Conservation (phyloP, 768 basidiomycete genomes). For the Lentinula raphanica region DNA sequence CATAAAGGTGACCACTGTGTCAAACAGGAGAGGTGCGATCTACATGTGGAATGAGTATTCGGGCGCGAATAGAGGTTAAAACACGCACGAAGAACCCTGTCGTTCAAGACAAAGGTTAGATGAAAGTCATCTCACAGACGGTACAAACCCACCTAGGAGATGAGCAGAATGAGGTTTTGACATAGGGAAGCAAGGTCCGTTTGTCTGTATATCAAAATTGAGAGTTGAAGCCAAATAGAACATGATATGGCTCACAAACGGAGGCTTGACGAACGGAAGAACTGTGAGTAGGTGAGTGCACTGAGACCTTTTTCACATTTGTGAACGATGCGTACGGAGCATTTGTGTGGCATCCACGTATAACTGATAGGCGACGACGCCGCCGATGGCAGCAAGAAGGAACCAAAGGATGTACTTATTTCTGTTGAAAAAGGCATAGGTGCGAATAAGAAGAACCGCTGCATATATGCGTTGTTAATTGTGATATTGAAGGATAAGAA, state of each 20-base stretch:
- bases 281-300: constrained; percentile 36
- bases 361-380: constrained; percentile 76
- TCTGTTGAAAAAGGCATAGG: constrained; percentile 82
- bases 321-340: constrained; percentile 40
- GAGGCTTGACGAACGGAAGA: constrained; percentile 60
- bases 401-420: constrained; percentile 62
- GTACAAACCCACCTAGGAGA: constrained; percentile 54
- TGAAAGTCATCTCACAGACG: background rate
- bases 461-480: constrained; percentile 16
- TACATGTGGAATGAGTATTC: constrained; percentile 18
- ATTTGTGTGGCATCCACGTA: constrained; percentile 77
- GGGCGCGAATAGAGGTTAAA: background rate
- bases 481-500: constrained; percentile 8
- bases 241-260: constrained; percentile 40
- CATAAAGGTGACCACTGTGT: constrained; percentile 76
- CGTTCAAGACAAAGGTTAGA: constrained; percentile 6
- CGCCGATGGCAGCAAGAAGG: constrained; percentile 61
- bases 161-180: constrained; percentile 82
- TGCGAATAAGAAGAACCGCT: constrained; percentile 79
- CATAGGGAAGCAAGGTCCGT: constrained; percentile 74
- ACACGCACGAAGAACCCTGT: constrained; percentile 50
- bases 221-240: background rate
- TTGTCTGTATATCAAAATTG: constrained; percentile 24
- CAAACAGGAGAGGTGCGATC: constrained; percentile 80
- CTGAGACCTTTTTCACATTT: background rate